Conservation (phyloP, 768 basidiomycete species). For the Favolaschia claudopus region DNA sequence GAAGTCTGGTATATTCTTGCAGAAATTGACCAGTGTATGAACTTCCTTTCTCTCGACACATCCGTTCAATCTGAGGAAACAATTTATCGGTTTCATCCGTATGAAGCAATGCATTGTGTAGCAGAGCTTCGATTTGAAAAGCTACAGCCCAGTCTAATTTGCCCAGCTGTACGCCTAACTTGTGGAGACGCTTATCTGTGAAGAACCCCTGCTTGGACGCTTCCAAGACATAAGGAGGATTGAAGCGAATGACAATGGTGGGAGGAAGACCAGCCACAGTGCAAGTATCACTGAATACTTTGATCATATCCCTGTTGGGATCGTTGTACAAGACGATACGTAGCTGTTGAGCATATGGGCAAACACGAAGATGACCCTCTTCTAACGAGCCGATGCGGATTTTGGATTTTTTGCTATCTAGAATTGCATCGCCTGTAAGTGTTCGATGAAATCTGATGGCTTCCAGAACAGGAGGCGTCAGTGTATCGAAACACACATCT, state of each 20-base stretch:
- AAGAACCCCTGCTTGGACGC: slow-evolving; percentile 62
- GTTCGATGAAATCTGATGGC: slow-evolving; percentile 63
- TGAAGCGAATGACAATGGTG: slow-evolving; percentile 41
- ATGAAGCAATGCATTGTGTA: slow-evolving; percentile 69
- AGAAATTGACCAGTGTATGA: slow-evolving; percentile 55
- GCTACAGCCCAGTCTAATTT: slow-evolving; percentile 69
- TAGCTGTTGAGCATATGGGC: slow-evolving; percentile 77
- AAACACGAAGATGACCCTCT: slow-evolving; percentile 62
- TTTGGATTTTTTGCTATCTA: slow-evolving; percentile 56
- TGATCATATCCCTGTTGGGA: slow-evolving; percentile 52
- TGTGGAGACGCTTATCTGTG: slow-evolving; percentile 50
- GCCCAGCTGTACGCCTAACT: slow-evolving; percentile 51
- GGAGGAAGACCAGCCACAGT: slow-evolving; percentile 50
- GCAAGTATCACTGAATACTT: slow-evolving; percentile 64
- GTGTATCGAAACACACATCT: slow-evolving; percentile 76
- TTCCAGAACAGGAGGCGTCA: slow-evolving; percentile 72
- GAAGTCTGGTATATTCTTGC: slow-evolving; percentile 57
- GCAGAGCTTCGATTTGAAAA: slow-evolving; percentile 78
- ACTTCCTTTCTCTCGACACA: slow-evolving; percentile 41
- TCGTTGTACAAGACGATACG: slow-evolving; percentile 65
- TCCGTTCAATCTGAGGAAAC: slow-evolving; percentile 47
- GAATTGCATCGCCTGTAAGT: slow-evolving; percentile 46
- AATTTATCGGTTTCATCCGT: slow-evolving; percentile 63
- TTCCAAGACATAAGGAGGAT: slow-evolving; percentile 51
- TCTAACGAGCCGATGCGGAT: slow-evolving; percentile 66